Percentiles rank a stretch among this genome's conserved stretches.
These are phyloP conservation scores for Pinus tabuliformis DNA, from an alignment of 75 land plant genomes.

Conservation along the genomic window DNA sequence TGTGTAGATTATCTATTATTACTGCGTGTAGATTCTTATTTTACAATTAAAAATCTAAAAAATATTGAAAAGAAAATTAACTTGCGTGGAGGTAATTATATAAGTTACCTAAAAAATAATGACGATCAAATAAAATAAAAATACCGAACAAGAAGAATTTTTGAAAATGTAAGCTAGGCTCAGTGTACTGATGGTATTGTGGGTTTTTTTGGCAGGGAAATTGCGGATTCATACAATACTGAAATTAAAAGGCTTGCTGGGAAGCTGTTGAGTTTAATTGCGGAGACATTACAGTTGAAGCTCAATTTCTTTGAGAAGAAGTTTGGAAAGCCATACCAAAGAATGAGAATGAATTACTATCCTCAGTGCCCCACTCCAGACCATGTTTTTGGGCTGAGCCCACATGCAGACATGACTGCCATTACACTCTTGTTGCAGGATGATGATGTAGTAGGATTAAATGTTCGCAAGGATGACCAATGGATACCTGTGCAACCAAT, in stretches of 20 bases:
- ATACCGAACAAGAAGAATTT: too few relatives aligned
- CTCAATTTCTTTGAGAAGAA: slow-evolving; percentile 26
- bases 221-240: neutral
- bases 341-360: slow-evolving; percentile 36
- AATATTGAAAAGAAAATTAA: too few relatives aligned
- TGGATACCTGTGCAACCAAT: slow-evolving; percentile 24
- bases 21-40: too few relatives aligned
- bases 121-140: too few relatives aligned
- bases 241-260: neutral
- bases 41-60: too few relatives aligned
- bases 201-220: neutral
- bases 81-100: too few relatives aligned
- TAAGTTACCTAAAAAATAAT: too few relatives aligned
- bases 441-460: slow-evolving; percentile 33
- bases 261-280: slow-evolving; percentile 16
- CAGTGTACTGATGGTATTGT: too few relatives aligned
- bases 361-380: slow-evolving; percentile 33
- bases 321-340: slow-evolving; percentile 14
- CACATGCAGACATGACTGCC: slow-evolving; percentile 33
- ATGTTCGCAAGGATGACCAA: slow-evolving; percentile 28
- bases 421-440: slow-evolving; percentile 34
- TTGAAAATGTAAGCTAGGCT: too few relatives aligned
- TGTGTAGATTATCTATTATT: too few relatives aligned
- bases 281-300: slow-evolving; percentile 27
- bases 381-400: slow-evolving; percentile 30